Evolutionary conservation across 192 early-diverging fungal genomes (phyloP).

Genomic region (Phycomyces blakesleeanus): DNA sequence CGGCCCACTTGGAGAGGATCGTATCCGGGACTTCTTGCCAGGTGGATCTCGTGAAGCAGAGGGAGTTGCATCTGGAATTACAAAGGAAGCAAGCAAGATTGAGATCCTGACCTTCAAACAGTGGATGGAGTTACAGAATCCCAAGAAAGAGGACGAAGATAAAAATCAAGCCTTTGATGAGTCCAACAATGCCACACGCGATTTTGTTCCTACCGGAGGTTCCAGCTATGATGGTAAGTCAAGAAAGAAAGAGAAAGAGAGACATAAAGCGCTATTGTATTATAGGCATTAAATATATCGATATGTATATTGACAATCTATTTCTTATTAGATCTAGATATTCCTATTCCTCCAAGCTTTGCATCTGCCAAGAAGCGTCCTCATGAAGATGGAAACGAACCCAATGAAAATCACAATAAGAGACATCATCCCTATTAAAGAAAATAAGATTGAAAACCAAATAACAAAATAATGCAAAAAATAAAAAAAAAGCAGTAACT

Average conservation of each 20-base stretch:
- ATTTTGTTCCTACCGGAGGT: conserved; percentile 13
- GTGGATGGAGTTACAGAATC: conserved; percentile 26
- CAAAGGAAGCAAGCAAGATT: conserved; percentile 37
- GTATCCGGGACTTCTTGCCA: conserved; percentile 31
- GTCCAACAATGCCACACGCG: neutral
- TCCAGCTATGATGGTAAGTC: conserved; percentile 18
- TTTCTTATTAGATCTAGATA: conserved; percentile 13
- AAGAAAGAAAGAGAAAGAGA: no score
- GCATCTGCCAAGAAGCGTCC: neutral
- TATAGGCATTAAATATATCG: neutral
- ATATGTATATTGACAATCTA: conserved; percentile 2
- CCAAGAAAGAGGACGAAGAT: neutral
- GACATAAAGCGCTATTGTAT: no score
- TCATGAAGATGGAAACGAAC: neutral
- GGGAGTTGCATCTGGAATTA: conserved; percentile 32
- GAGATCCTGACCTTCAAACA: conserved; percentile 35
- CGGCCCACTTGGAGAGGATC: conserved; percentile 37
- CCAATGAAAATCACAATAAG: neutral
- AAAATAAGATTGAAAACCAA: no score
- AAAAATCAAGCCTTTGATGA: neutral
- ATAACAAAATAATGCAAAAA: no score
- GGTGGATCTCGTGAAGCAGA: conserved; percentile 25
- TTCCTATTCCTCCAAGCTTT: conserved; percentile 20
- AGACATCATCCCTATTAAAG: no score
- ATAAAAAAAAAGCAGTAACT: no score